These are phyloP conservation scores for Eucalyptus urophylla DNA, from an alignment of 345 rosid species.

Conservation along the genomic window DNA sequence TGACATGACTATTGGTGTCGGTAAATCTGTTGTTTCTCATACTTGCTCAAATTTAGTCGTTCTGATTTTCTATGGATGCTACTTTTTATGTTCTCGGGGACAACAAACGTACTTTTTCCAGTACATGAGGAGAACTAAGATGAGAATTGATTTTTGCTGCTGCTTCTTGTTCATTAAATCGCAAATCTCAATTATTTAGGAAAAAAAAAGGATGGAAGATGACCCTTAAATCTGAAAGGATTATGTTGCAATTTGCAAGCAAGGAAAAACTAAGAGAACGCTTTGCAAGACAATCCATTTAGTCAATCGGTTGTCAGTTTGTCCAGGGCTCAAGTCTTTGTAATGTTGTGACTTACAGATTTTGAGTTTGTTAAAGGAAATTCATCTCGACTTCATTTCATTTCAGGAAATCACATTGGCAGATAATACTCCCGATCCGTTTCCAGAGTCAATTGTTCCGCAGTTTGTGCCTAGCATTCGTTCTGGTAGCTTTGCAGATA, in stretches of 20 bases:
- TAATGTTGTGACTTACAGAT: neutral
- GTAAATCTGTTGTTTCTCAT: neutral
- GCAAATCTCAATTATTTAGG: neutral
- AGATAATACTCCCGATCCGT: slow-evolving; percentile 9
- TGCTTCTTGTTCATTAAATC: neutral
- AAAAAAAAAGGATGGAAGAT: neutral
- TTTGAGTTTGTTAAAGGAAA: neutral
- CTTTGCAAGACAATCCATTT: neutral
- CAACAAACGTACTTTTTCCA: neutral
- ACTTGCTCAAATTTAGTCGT: neutral
- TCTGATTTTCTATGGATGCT: neutral
- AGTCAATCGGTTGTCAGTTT: neutral
- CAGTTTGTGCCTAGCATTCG: slow-evolving; percentile 46
- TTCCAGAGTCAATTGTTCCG: slow-evolving; percentile 6
- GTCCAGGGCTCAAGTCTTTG: neutral
- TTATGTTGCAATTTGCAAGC: neutral
- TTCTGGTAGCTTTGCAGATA: slow-evolving; percentile 51
- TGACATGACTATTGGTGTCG: neutral
- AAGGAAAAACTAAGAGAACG: neutral
- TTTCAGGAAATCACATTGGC: slow-evolving; percentile 26
- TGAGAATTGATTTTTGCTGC: neutral
- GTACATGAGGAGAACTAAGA: neutral
- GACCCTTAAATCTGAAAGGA: neutral
- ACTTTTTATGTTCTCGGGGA: neutral
- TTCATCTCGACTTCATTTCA: neutral